Evolutionary conservation across 306 rosid genomes (phyloP), one percentile per base, ranked within the genome.

Genomic region (Cyamopsis tetragonoloba): DNA sequence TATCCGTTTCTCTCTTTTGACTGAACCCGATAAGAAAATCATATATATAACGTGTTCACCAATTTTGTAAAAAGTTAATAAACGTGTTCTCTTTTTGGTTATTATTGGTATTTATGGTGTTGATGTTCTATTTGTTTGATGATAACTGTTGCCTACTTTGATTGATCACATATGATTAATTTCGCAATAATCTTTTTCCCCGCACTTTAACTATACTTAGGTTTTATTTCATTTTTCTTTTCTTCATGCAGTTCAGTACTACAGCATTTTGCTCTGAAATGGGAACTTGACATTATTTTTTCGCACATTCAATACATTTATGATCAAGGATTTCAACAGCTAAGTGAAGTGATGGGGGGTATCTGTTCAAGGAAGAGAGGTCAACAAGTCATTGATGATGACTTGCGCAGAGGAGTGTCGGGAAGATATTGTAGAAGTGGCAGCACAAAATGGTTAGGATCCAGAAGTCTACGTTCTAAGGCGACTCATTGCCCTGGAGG

Each of bases 341-440:
- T 37, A 15, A 60, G 76, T 58, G 22, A 15, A 60, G 76, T 58
- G 22, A 87, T 87, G 95, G 95, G 95, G 62, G 83, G 95, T 35
- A 73, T 87, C 10, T 87, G 90, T 57, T 87, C 95, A 5, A 80
- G 90, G 65, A 87, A 87, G 85, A 81, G 90, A 78, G 75, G 75
- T 66, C 89, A 80, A 31, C 83, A 77, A 32, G 83, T 82, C 13
- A 8, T 53, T 0, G 88, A 84, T 62, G 80, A 75, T 48, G 83
- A 34, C 26, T 31, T 66, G 1, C 56, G 56, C 3, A 70, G 80
- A 14, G 82, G 35, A 4, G 70, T 68, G 30, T 68, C 86, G 0
- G 67, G 81, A 41, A 85, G 88, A 44, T 84, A 75, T 54, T 46
- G 49, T 54, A 87, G 73, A 79, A 80, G 75, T 73, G 68, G 56